phyloP scores from a whole-genome alignment of 202 grass and related monocot genomes.

The Bolboschoenoplectus hybrid region DNA sequence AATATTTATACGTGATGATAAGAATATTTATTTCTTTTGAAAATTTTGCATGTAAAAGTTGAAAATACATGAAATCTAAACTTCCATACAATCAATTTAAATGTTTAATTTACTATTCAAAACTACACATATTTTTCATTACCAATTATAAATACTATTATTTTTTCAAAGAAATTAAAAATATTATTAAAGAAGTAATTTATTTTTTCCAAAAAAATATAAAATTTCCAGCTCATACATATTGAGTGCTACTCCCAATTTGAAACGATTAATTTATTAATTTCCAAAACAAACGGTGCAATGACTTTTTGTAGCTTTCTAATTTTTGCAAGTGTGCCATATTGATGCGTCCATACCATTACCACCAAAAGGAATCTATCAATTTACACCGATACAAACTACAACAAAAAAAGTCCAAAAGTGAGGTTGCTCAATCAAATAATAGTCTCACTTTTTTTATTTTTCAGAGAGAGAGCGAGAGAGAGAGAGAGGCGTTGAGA shows the following conservation, averaged over 20 bases:
- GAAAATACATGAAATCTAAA: too few species aligned
- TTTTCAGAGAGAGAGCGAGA: background rate
- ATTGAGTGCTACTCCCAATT: background rate
- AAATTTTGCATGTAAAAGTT: too few species aligned
- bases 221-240: background rate
- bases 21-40: too few species aligned
- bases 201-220: too few species aligned
- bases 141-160: too few species aligned
- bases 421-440: background rate
- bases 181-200: too few species aligned
- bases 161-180: too few species aligned
- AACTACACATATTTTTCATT: too few species aligned
- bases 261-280: background rate
- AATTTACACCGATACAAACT: background rate
- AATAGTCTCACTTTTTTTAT: background rate
- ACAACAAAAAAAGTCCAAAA: conserved; percentile 20
- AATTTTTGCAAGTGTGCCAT: background rate
- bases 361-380: too few species aligned
- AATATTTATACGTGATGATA: too few species aligned
- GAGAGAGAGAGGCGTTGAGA: conserved; percentile 19
- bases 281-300: background rate
- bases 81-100: too few species aligned
- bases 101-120: too few species aligned
- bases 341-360: background rate
- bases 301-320: background rate